Conservation (phyloP, 495 filamentous ascomycete genomes). For the Staphylotrichum longicolle region DNA sequence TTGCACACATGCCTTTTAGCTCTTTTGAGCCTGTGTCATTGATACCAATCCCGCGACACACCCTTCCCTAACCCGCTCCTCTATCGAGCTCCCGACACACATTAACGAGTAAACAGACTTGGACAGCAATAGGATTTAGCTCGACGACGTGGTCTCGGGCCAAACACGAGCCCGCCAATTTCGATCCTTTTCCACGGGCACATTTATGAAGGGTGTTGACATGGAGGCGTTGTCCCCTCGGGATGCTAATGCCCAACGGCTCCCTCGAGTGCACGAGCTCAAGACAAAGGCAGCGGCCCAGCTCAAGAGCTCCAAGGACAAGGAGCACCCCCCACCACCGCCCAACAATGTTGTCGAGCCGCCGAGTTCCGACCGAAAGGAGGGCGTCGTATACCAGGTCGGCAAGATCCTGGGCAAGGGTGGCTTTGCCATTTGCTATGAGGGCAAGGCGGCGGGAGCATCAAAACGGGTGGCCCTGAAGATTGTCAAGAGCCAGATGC, state of each 20-base stretch:
- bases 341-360: slow-evolving; percentile 77
- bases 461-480: slow-evolving; percentile 77
- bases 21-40: no score
- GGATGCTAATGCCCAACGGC: slow-evolving; percentile 61
- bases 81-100: no score
- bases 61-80: no score
- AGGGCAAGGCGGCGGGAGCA: slow-evolving; percentile 64
- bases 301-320: slow-evolving; percentile 57
- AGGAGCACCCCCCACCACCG: slow-evolving; percentile 73
- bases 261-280: slow-evolving; percentile 45
- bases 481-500: slow-evolving; percentile 87
- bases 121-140: no score
- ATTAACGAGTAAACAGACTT: no score
- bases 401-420: slow-evolving; percentile 88
- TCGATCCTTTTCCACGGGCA: background rate
- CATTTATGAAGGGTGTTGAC: slow-evolving; percentile 42
- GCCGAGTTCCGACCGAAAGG: slow-evolving; percentile 53
- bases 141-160: background rate
- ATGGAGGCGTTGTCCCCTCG: slow-evolving; percentile 73
- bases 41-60: no score
- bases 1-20: no score
- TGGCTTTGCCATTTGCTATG: slow-evolving; percentile 90
- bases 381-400: slow-evolving; percentile 75
- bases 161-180: no score
- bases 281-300: slow-evolving; percentile 56